These are phyloP conservation scores for Trametes coccinea DNA, from an alignment of 768 basidiomycete genomes.

Conservation along the genomic window DNA sequence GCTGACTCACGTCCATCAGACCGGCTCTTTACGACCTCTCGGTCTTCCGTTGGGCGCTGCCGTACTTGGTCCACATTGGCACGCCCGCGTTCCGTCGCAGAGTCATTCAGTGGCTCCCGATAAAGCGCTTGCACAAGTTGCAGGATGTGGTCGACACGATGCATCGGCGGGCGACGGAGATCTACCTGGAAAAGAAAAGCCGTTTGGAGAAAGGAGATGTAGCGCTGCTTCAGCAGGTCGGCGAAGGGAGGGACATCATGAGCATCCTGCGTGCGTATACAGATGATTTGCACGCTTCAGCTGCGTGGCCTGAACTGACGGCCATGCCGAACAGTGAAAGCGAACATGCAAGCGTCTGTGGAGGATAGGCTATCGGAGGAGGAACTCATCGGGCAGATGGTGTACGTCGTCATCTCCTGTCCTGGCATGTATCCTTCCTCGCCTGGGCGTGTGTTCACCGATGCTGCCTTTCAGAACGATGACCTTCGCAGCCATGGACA, in stretches of 20 bases:
- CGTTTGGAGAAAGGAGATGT: constrained; percentile 30
- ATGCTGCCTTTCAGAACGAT: constrained; percentile 10
- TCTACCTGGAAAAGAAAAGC: constrained; percentile 40
- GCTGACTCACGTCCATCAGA: constrained; percentile 31
- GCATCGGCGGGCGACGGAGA: constrained; percentile 42
- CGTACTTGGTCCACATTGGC: constrained; percentile 44
- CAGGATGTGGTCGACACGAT: constrained; percentile 50
- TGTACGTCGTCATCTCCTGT: constrained; percentile 20
- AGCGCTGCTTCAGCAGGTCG: constrained; percentile 28
- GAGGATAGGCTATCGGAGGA: constrained; percentile 29
- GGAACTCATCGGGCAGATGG: constrained; percentile 32
- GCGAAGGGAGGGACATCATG: constrained; percentile 48
- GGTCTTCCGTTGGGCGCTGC: constrained; percentile 49
- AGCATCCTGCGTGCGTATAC: constrained; percentile 33
- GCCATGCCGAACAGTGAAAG: constrained; percentile 21
- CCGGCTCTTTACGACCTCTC: constrained; percentile 48
- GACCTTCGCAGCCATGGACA: constrained; percentile 26
- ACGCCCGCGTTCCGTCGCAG: constrained; percentile 43
- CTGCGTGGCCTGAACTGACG: background rate
- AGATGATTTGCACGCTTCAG: background rate
- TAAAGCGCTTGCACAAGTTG: constrained; percentile 42
- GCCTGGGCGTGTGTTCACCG: background rate
- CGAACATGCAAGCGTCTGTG: constrained; percentile 21
- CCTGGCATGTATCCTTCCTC: background rate
- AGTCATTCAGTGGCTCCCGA: constrained; percentile 44